Percentiles rank a stretch among this genome's conserved stretches.
These are phyloP conservation scores for Sextonia rubra DNA, from an alignment of 164 flowering plant genomes.

Conservation along the genomic window DNA sequence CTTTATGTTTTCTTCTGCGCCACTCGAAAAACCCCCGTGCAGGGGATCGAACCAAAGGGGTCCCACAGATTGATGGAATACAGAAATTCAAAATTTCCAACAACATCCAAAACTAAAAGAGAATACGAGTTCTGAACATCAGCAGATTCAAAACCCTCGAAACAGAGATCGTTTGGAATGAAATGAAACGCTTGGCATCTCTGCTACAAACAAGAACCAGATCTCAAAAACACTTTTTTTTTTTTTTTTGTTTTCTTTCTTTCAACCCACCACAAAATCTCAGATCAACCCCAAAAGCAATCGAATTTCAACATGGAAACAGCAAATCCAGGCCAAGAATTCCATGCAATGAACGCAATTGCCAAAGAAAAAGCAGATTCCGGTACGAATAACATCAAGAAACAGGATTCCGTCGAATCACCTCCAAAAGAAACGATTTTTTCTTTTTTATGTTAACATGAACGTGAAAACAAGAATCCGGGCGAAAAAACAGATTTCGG, in stretches of 20 bases:
- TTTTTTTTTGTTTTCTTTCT: too few relatives aligned
- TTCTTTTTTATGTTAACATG: background rate
- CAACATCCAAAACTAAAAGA: background rate
- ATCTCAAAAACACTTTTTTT: constrained; percentile 11
- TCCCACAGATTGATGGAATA: background rate
- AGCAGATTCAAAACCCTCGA: background rate
- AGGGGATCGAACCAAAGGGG: background rate
- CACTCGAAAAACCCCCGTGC: background rate
- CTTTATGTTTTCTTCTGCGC: background rate
- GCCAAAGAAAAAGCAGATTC: background rate
- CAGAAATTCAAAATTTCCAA: background rate
- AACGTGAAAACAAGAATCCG: constrained; percentile 5
- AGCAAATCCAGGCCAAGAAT: constrained; percentile 4
- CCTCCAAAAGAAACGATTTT: constrained; percentile 3
- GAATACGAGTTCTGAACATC: background rate
- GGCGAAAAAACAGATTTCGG: background rate
- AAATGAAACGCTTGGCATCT: background rate
- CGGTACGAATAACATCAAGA: background rate
- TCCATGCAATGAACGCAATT: background rate
- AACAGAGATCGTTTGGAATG: background rate
- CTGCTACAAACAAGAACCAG: constrained; percentile 2
- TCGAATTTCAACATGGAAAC: background rate
- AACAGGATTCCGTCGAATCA: constrained; percentile 5
- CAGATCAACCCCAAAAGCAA: background rate
- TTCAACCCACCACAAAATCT: background rate